Evolutionary conservation across 2,329 filamentous ascomycete species (phyloP).

Genomic region (Alternaria tenuissima): DNA sequence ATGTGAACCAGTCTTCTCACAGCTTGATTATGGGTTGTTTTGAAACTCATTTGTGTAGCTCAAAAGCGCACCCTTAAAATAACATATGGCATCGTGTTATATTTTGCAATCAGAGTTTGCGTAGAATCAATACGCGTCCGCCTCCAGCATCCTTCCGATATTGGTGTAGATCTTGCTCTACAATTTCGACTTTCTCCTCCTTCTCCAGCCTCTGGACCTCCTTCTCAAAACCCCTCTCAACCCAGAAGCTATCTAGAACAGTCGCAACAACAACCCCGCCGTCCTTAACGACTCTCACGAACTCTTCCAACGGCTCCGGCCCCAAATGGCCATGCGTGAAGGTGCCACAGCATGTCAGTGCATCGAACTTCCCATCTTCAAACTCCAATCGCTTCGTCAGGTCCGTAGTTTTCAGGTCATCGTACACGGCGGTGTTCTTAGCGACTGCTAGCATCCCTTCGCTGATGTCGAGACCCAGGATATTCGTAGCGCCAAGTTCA

Average conservation of each 20-base stretch:
- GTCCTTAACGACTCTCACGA: slow-evolving; percentile 59
- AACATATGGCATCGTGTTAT: no score
- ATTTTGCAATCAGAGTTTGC: background rate
- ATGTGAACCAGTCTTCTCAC: no score
- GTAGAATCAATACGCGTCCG: slow-evolving; percentile 21
- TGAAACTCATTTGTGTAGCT: no score
- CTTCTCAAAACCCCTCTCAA: slow-evolving; percentile 57
- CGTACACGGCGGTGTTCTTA: slow-evolving; percentile 58
- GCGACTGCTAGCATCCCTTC: slow-evolving; percentile 64
- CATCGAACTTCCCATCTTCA: slow-evolving; percentile 57
- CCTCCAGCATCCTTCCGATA: slow-evolving; percentile 41
- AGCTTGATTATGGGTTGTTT: no score
- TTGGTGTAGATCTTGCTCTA: slow-evolving; percentile 41
- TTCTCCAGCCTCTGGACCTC: slow-evolving; percentile 53
- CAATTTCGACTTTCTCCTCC: slow-evolving; percentile 49
- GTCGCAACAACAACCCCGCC: slow-evolving; percentile 62
- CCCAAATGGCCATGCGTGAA: slow-evolving; percentile 66
- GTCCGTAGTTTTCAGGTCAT: slow-evolving; percentile 56
- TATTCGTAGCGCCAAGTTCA: slow-evolving; percentile 53
- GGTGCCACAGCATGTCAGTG: slow-evolving; percentile 63
- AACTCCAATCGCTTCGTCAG: slow-evolving; percentile 56
- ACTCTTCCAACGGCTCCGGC: slow-evolving; percentile 58
- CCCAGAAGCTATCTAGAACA: slow-evolving; percentile 61
- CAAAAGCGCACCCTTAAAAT: no score
- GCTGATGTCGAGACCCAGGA: slow-evolving; percentile 64